Conservation (phyloP, 345 rosid genomes). For the Bruguiera parviflora region DNA sequence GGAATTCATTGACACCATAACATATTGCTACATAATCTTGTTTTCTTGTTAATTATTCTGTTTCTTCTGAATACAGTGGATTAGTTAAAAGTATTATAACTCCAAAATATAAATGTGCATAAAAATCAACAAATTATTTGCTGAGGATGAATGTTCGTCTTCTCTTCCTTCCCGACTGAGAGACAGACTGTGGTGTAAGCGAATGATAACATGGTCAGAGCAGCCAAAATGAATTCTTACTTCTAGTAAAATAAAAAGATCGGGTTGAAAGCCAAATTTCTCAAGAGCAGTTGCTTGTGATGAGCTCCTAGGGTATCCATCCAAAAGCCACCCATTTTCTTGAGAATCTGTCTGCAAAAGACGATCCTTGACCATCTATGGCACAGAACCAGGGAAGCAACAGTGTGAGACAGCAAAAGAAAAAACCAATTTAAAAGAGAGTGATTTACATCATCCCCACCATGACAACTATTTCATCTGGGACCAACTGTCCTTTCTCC, state of each 20-base stretch:
- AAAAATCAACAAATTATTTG: neutral
- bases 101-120: neutral
- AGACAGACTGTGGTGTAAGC: neutral
- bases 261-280: conserved; percentile 63
- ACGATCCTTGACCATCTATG: conserved; percentile 86
- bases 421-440: neutral
- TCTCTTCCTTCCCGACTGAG: neutral
- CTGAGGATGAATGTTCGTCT: neutral
- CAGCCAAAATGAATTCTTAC: conserved; percentile 36
- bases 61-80: neutral
- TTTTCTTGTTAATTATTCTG: neutral
- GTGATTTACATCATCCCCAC: conserved; percentile 20
- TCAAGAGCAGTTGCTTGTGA: conserved; percentile 85
- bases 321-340: conserved; percentile 91
- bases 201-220: neutral
- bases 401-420: neutral
- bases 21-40: neutral
- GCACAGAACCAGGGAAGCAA: conserved; percentile 18
- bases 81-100: neutral
- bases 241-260: conserved; percentile 78
- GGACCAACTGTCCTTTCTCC: conserved; percentile 85
- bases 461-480: conserved; percentile 72
- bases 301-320: conserved; percentile 91
- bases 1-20: neutral
- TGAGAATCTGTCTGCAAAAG: conserved; percentile 64